Base-by-base conservation (phyloP, 805 yeast species). In the Maudiozyma pseudohumilis region DNA sequence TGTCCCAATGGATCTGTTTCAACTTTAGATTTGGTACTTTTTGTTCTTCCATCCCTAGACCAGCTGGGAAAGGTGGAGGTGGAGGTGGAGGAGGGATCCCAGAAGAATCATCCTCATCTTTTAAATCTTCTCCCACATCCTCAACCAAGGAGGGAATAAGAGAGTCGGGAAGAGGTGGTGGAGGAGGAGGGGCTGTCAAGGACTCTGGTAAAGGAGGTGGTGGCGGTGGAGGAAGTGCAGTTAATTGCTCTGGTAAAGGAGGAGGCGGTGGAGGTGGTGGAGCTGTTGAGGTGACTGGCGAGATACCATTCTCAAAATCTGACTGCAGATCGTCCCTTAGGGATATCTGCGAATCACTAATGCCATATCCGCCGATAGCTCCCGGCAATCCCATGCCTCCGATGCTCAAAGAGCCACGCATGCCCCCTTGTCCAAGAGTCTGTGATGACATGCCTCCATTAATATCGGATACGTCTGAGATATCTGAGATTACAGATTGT, bases 1-100 rank as follows among this genome's bases (percentile, higher is more conserved):
- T 80, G 44, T 82, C 92, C 94, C 92, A 82, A 49, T 82, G 94
- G 44, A 82, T 71, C 50, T 82, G 94, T 52, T 80, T 82, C 61
- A 82, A 60, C 56, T 75, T 77, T 43, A 66, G 68, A 55, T 78
- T 75, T 45, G 13, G 9, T n/a, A 7, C 22, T 7, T 10, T 28
- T n/a, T 12, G 7, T n/a, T 9, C 11, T 6, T 6, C 20, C 21
- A 19, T 29, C n/a, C 9, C 18, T 4, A 31, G 11, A 13, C 32
- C 21, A 8, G 12, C 15, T 4, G 35, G 40, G 6, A 36, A 10
- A 9, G 39, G 47, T 6, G 32, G 40, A 16, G 48, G 44, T 4
- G 54, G 53, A 12, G 50, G 42, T n/a, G 47, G 46, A 12, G 53
- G 50, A 10, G 49, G 46, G n/a, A 51, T n/a, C 3, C n/a, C 29